Evolutionary conservation across 1,139 yeast genomes (phyloP).

Genomic region (Taiozyma sp.): DNA sequence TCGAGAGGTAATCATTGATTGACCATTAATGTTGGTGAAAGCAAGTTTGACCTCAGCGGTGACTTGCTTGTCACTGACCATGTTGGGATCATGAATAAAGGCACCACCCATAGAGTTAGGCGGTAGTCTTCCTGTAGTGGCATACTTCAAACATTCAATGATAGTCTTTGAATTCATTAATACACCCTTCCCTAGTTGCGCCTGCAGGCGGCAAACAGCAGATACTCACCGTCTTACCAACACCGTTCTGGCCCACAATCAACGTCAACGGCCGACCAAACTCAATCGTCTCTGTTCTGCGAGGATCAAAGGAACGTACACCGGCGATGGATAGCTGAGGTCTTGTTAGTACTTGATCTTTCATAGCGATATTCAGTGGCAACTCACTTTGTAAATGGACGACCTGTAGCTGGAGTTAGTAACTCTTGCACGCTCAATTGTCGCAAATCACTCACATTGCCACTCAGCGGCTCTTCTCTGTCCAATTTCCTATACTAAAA

Average conservation of each 20-base stretch:
- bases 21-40: constrained; percentile 66
- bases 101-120: constrained; percentile 97
- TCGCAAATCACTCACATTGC: not conserved
- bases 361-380: not conserved
- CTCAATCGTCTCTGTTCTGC: constrained; percentile 77
- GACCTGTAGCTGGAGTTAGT: constrained; percentile 2
- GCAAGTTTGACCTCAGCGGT: constrained; percentile 90
- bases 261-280: constrained; percentile 89
- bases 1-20: constrained; percentile 80
- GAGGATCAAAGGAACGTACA: constrained; percentile 82
- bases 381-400: constrained; percentile 9
- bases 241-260: constrained; percentile 94
- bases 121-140: constrained; percentile 94
- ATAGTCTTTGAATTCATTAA: constrained; percentile 43
- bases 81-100: constrained; percentile 88
- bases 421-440: not conserved
- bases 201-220: not conserved
- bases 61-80: constrained; percentile 70
- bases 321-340: constrained; percentile 77
- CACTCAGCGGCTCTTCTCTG: not conserved
- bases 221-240: constrained; percentile 73
- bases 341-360: not conserved
- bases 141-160: constrained; percentile 89
- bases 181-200: not conserved
- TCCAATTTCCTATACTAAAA: not conserved